Evolutionary conservation across 1,284 basidiomycete genomes (phyloP), one percentile per base, ranked within the genome.

Genomic region (Papiliotrema flavescens): DNA sequence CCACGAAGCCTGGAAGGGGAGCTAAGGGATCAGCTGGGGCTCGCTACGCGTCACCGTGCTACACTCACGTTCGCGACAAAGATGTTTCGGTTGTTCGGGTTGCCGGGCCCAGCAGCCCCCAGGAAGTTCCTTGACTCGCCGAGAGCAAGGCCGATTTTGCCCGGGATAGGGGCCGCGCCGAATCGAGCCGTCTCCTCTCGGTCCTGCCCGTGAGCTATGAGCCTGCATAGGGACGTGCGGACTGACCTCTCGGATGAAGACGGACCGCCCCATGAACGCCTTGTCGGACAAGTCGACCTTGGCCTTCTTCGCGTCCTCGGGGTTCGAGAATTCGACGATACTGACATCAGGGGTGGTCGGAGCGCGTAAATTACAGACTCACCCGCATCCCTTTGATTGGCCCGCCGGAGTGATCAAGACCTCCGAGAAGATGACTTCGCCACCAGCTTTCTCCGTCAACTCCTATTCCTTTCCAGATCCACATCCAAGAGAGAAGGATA

Each of bases 351-450:
- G 45, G 20, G 11, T 8, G 5, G n/a, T 11, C 41, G 28, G 47
- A 24, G 26, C 41, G 40, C 41, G 47, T 23, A 14, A 46, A 37
- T 17, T 11, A 37, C n/a, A 8, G 14, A 83, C 91, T 79, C 70
- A 95, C 92, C 92, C 93, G 85, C 95, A 97, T 75, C 94, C 95
- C 78, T 98, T 98, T 45, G 93, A 96, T 61, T 94, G 85, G 54
- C 95, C 95, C 39, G 90, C 94, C 9, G 95, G 95, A 9, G 95
- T 95, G 64, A 93, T 82, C 70, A 98, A 85, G 62, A 98, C 92
- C 84, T 98, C 95, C 81, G 95, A 90, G 84, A 98, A 98, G 75
- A 95, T 86, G 73, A 98, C 93, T 81, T 94, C 88, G 80, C 76
- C 70, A 22, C 90, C 90, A 87, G 88, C 90, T 93, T 84, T 36